Base-by-base conservation (phyloP, 139 green algal species). In the Chara braunii region DNA sequence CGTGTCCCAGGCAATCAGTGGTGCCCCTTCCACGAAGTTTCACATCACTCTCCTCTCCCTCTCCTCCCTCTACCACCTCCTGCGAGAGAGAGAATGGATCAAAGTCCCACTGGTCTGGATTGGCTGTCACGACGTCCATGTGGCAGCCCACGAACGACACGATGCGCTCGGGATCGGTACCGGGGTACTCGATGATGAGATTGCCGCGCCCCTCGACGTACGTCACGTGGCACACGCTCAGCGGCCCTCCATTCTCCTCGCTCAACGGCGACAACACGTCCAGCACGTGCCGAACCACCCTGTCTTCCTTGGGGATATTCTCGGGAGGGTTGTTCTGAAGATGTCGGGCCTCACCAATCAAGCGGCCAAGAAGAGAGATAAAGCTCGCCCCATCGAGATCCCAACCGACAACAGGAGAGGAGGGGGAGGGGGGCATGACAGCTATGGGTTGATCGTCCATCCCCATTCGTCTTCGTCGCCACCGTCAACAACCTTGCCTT, bases 1-100 rank as follows among this genome's bases (percentile, higher is more conserved):
- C 85, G 50, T 90, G 85, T 8, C 85, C 85, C 37, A 90, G 75
- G 78, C 85, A 90, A 73, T 90, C 85, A 12, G 85, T 90, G 31
- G 85, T 87, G 32, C 85, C 85, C 1, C 85, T 58, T 0, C 85
- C 85, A 6, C 74, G 51, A 30, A 89, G 84, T 67, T 88, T 81
- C n/a, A n/a, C n/a, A n/a, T n/a, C n/a, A n/a, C n/a, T n/a, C n/a
- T n/a, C n/a, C n/a, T n/a, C n/a, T n/a, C n/a, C n/a, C n/a, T n/a
- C n/a, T 66, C 87, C 79, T 3, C 80, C 80, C 51, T 88, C 83
- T 1, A 71, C 36, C n/a, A n/a, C n/a, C n/a, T n/a, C n/a, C n/a
- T n/a, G n/a, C 5, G 61, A 83, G 0, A 90, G 70, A 2, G 57
- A 77, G 64, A 90, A 90, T 23, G 85, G 85, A 71, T 88, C 82